phyloP scores from a whole-genome alignment of 257 asterid genomes.

The Nicotiana obtusifolia region DNA sequence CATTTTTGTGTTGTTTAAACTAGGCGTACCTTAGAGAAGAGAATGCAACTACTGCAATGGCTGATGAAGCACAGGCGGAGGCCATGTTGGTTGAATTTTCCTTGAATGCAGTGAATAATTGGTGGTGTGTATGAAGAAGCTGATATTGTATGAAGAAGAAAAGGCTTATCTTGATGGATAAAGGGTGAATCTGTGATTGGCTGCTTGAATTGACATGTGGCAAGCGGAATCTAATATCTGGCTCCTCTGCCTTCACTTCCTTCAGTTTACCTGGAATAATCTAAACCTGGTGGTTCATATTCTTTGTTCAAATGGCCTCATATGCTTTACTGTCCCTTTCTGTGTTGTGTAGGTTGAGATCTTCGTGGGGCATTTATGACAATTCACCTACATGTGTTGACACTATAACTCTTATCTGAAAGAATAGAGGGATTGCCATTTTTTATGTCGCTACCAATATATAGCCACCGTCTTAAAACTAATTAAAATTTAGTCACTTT shows the following conservation, averaged over 20 bases:
- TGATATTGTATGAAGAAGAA: constrained; percentile 16
- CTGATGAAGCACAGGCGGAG: constrained; percentile 81
- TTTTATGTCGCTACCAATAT: no score
- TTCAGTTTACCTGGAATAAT: constrained; percentile 36
- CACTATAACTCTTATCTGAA: no score
- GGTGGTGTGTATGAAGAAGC: constrained; percentile 22
- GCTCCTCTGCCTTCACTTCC: constrained; percentile 26
- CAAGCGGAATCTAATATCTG: constrained; percentile 47
- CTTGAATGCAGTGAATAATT: neutral
- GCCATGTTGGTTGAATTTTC: constrained; percentile 46
- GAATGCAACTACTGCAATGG: constrained; percentile 83
- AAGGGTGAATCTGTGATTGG: constrained; percentile 62
- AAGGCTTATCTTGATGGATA: constrained; percentile 74
- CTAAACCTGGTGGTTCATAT: constrained; percentile 45
- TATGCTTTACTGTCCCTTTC: neutral
- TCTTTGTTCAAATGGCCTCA: neutral
- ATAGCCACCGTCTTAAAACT: no score
- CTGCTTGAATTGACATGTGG: constrained; percentile 68
- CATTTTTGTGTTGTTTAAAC: no score
- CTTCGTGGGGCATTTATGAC: no score
- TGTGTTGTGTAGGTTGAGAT: neutral
- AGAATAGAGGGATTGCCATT: no score
- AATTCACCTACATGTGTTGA: no score
- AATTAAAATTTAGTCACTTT: no score
- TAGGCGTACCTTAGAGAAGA: constrained; percentile 70